Conservation (phyloP, 257 asterid species). For the Striga asiatica region DNA sequence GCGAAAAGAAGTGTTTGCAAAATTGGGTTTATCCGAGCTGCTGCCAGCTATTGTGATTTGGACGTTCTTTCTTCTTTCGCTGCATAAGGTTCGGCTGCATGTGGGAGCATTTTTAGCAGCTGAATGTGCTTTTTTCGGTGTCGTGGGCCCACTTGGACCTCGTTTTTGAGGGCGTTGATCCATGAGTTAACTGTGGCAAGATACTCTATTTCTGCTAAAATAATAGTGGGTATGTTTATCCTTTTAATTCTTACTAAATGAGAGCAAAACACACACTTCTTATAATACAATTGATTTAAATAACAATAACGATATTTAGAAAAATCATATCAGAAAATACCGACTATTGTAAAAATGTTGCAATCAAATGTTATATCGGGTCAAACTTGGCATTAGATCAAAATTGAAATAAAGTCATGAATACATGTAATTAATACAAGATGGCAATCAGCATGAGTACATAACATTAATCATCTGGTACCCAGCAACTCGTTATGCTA, state of each 20-base stretch:
- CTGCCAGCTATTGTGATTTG: conserved; percentile 25
- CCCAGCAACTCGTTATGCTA: neutral
- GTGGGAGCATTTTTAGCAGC: conserved; percentile 42
- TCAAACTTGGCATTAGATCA: neutral
- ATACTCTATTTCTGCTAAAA: conserved; percentile 18
- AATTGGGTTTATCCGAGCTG: conserved; percentile 28
- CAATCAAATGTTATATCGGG: neutral
- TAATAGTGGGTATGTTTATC: conserved; percentile 8
- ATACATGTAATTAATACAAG: neutral
- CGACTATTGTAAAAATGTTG: neutral
- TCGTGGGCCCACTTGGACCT: conserved; percentile 23
- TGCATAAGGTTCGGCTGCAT: conserved; percentile 79
- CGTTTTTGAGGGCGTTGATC: conserved; percentile 39
- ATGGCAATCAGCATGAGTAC: too few species aligned
- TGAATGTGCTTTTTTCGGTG: conserved; percentile 41
- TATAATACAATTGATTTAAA: too few species aligned
- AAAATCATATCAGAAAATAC: neutral
- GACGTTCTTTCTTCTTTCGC: conserved; percentile 46
- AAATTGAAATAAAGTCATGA: neutral
- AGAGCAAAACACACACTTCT: neutral
- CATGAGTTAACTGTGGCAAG: conserved; percentile 20
- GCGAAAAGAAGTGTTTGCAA: conserved; percentile 25
- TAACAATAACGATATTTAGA: neutral
- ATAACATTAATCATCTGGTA: neutral
- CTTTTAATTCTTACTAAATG: neutral